Percentiles rank a stretch among this genome's conserved stretches.
Evolutionary conservation across 2,329 filamentous ascomycete genomes (phyloP).

Genomic region (Clonostachys chloroleuca): DNA sequence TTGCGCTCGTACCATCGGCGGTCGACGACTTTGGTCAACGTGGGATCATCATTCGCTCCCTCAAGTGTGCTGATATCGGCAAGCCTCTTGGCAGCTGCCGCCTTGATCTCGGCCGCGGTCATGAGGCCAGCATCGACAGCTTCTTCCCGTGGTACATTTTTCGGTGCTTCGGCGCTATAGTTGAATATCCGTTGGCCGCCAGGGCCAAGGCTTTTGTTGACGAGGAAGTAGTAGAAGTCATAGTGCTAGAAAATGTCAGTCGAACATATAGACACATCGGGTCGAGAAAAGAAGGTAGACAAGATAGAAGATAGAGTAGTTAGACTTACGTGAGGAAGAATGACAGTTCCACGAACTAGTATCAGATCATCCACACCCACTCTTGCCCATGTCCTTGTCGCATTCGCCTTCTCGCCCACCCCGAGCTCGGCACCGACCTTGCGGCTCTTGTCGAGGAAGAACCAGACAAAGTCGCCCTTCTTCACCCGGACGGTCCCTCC

Average conservation of each 20-base stretch:
- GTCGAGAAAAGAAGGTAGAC: constrained; percentile 1
- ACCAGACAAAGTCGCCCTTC: constrained; percentile 90
- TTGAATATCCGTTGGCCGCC: constrained; percentile 71
- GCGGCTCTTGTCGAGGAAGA: constrained; percentile 86
- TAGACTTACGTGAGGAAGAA: constrained; percentile 82
- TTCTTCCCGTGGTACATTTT: not conserved
- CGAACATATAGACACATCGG: constrained; percentile 7
- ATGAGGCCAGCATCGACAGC: constrained; percentile 8
- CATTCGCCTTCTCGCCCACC: constrained; percentile 65
- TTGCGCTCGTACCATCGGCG: constrained; percentile 95
- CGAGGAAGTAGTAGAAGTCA: constrained; percentile 94
- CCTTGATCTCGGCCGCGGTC: constrained; percentile 24
- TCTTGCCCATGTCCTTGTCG: constrained; percentile 73
- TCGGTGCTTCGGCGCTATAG: constrained; percentile 51
- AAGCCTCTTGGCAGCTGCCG: constrained; percentile 28
- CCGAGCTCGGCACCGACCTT: constrained; percentile 84
- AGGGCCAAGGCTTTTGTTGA: constrained; percentile 78
- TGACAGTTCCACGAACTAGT: constrained; percentile 84
- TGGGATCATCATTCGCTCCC: constrained; percentile 73
- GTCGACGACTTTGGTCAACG: constrained; percentile 89
- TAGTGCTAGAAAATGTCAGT: constrained; percentile 64
- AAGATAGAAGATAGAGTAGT: constrained; percentile 1
- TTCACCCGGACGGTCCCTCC: constrained; percentile 81
- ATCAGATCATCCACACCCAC: constrained; percentile 95
- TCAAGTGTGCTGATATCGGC: constrained; percentile 58